A percentile compares a stretch with the other conserved stretches of the same genome.
phyloP scores from a whole-genome alignment of 2,329 filamentous ascomycete species.

The Aspergillus awamori region DNA sequence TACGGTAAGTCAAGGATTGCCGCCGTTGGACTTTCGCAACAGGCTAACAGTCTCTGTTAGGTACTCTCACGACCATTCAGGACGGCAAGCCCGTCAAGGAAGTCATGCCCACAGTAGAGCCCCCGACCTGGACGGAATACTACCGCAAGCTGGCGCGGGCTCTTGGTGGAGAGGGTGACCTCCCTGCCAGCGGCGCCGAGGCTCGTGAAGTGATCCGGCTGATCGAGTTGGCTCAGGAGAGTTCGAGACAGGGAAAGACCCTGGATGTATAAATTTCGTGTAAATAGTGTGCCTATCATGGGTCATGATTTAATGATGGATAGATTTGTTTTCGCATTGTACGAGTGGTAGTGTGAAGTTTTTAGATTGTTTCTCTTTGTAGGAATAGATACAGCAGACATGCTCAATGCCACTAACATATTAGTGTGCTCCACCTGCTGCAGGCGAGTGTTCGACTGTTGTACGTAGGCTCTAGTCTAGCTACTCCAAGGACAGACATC shows the following conservation, averaged over 20 bases:
- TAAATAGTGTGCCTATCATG: neutral
- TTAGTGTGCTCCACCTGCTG: slow-evolving; percentile 1
- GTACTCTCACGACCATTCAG: slow-evolving; percentile 57
- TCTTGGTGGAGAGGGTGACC: slow-evolving; percentile 54
- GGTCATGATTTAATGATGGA: slow-evolving; percentile 6
- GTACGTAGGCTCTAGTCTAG: too few relatives aligned
- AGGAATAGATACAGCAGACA: neutral
- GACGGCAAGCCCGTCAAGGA: slow-evolving; percentile 56
- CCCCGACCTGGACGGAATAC: slow-evolving; percentile 69
- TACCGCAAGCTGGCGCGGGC: slow-evolving; percentile 62
- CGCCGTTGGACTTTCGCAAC: neutral
- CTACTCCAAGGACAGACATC: too few relatives aligned
- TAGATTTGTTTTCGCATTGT: neutral
- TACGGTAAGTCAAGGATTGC: slow-evolving; percentile 50
- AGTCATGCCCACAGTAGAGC: slow-evolving; percentile 61
- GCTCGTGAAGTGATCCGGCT: slow-evolving; percentile 58
- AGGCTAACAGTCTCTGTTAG: slow-evolving; percentile 22
- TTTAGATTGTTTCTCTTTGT: neutral
- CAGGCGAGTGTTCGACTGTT: neutral
- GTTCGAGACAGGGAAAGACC: slow-evolving; percentile 56
- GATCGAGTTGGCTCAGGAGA: slow-evolving; percentile 59
- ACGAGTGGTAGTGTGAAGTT: neutral
- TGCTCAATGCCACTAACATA: neutral
- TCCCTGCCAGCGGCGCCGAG: slow-evolving; percentile 58
- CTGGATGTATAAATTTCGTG: slow-evolving; percentile 36